These are phyloP conservation scores for Primulina huaijiensis DNA, from an alignment of 257 asterid species.

Conservation along the genomic window DNA sequence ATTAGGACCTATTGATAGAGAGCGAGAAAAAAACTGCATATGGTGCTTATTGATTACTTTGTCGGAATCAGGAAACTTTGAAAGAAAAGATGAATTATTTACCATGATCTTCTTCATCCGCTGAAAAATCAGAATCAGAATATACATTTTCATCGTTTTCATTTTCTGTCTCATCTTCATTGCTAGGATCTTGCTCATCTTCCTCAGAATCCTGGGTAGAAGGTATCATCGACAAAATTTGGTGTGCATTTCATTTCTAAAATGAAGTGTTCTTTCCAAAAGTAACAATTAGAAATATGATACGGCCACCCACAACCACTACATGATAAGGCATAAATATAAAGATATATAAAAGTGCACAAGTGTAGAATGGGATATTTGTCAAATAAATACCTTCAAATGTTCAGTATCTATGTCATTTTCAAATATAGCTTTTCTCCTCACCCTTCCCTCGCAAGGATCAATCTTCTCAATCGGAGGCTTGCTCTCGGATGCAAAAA, in stretches of 20 bases:
- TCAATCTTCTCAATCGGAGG: conserved; percentile 51
- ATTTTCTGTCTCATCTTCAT: conserved; percentile 24
- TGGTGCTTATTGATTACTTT: conserved; percentile 15
- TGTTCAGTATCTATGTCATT: conserved; percentile 49
- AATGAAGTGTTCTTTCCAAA: neutral
- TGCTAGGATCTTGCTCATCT: conserved; percentile 21
- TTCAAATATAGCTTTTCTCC: conserved; percentile 85
- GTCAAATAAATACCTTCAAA: conserved; percentile 40
- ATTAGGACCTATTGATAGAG: neutral
- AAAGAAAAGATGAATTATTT: conserved; percentile 21
- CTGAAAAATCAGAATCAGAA: conserved; percentile 39
- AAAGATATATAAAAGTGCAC: neutral
- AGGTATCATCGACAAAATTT: neutral
- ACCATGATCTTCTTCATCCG: conserved; percentile 44
- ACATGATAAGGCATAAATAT: neutral
- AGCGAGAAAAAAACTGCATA: neutral
- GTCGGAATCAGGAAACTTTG: neutral
- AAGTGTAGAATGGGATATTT: conserved; percentile 5
- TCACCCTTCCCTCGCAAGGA: conserved; percentile 73
- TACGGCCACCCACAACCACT: neutral
- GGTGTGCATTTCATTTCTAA: neutral
- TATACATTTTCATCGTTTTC: conserved; percentile 27
- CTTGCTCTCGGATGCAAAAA: conserved; percentile 34
- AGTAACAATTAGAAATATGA: neutral
- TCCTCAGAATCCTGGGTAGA: conserved; percentile 56